phyloP scores from a whole-genome alignment of 2,329 filamentous ascomycete species.

The Hymenoscyphus fraxineus region DNA sequence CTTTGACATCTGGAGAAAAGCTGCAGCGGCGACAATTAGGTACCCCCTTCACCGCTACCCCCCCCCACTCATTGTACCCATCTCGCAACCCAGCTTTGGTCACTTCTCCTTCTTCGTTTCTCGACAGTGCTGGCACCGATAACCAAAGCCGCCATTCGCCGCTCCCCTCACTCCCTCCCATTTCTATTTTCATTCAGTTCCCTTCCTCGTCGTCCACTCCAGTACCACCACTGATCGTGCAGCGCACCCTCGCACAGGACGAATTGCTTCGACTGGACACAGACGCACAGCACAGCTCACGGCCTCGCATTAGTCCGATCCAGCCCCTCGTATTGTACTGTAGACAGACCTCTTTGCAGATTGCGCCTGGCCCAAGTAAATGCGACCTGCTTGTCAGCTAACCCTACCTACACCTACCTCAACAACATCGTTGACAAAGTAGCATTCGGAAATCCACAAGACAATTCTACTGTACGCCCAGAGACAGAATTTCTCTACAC shows the following conservation, averaged over 20 bases:
- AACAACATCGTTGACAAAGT: neutral
- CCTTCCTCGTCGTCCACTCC: neutral
- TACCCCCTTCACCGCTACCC: constrained; percentile 2
- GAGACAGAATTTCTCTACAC: neutral
- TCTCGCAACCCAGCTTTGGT: neutral
- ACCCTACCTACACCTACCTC: neutral
- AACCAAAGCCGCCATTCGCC: constrained; percentile 2
- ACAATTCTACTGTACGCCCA: neutral
- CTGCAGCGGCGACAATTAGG: neutral
- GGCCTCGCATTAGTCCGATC: neutral
- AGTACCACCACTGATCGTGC: neutral
- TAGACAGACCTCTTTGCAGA: neutral
- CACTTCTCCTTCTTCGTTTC: neutral
- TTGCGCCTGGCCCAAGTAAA: neutral
- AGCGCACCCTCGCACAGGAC: constrained; percentile 1
- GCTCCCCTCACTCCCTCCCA: constrained; percentile 3
- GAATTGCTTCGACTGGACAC: constrained; percentile 1
- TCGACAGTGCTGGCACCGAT: neutral
- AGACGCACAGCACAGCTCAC: neutral
- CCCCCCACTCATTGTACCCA: constrained; percentile 4
- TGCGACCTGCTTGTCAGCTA: neutral
- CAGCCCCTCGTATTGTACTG: neutral
- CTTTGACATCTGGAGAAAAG: neutral
- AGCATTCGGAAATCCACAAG: neutral
- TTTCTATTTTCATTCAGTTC: constrained; percentile 10